These are phyloP conservation scores for Pichia sp. DNA, from an alignment of 1,139 yeast genomes.

Conservation along the genomic window DNA sequence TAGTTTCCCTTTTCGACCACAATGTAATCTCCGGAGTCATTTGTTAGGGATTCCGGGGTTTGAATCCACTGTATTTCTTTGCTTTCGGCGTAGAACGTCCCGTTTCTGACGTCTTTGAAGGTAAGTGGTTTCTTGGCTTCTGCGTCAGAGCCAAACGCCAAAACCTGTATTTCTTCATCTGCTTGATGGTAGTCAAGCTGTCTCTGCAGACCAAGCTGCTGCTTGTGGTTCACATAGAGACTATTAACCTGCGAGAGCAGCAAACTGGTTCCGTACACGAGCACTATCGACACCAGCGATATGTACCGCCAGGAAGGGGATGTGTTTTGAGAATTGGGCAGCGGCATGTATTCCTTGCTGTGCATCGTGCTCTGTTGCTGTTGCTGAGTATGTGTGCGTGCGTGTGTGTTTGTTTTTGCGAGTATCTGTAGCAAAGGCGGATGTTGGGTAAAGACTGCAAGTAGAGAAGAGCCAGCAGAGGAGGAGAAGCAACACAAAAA, in stretches of 20 bases:
- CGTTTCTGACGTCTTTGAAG: conserved; percentile 42
- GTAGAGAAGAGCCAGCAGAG: not conserved
- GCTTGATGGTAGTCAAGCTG: not conserved
- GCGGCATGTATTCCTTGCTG: not conserved
- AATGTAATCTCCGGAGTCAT: conserved; percentile 56
- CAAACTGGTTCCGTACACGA: conserved; percentile 17
- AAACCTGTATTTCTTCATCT: no score
- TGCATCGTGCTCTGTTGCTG: not conserved
- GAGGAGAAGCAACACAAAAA: not conserved
- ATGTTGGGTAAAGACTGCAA: not conserved
- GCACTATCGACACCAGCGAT: conserved; percentile 8
- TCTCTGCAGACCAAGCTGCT: not conserved
- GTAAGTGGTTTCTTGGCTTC: conserved; percentile 29
- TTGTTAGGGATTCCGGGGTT: conserved; percentile 38
- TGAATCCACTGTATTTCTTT: conserved; percentile 65
- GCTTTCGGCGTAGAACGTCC: conserved; percentile 45
- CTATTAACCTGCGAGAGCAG: conserved; percentile 15
- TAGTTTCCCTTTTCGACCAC: conserved; percentile 37
- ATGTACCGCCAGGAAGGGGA: conserved; percentile 7
- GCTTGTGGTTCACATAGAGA: conserved; percentile 13
- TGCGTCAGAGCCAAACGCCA: not conserved
- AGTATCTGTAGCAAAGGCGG: not conserved
- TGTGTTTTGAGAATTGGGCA: not conserved
- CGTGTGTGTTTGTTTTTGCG: not conserved
- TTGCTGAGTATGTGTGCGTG: not conserved